Base-by-base conservation (phyloP, 257 asterid species). In the Rubia yunnanensis region DNA sequence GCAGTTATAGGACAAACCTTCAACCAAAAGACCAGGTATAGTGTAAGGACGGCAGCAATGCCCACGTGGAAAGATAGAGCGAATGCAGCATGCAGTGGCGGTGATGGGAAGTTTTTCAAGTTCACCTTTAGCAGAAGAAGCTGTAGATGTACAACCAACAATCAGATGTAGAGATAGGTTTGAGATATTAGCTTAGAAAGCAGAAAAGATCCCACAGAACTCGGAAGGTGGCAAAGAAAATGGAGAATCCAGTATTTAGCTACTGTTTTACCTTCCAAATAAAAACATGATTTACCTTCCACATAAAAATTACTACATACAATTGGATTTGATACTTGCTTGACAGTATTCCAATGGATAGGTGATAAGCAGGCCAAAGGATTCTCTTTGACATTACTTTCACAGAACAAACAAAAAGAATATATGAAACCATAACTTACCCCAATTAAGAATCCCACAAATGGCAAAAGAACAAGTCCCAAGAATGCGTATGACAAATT, bases 381-480 rank as follows among this genome's bases (percentile, higher is more conserved):
- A 5, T 52, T 10, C 32, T 28, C 23, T 30, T 14, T 5, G 26
- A 60, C 34, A 26, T 41, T 10, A 10, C 31, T 54, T 24, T 26
- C 63, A 36, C 23, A 54, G 60, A 27, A 67, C 54, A 65, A 66
- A 14, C 10, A 68, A 59, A 65, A 62, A 52, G 39, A 68, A 67
- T 53, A 38, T 31, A 27, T 62, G 17, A 36, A 55, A 56, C 55
- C 55, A 71, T 67, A 35, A 64, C 66, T 67, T 76, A 92, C 98
- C 95, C 98, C 98, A 79, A 79, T 86, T 82, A 90, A 75, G 83
- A 94, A 88, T 68, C 96, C 99, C 13, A 84, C 4, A 28, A 94
- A 74, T 49, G 99, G 98, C 69, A 90, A 27, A 77, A 85, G 69
- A 77, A 90, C 95, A 32, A 94, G 79, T 64, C 83, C 97, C 79